phyloP scores from a whole-genome alignment of 768 basidiomycete species.

The Psilocybe cyanescens region DNA sequence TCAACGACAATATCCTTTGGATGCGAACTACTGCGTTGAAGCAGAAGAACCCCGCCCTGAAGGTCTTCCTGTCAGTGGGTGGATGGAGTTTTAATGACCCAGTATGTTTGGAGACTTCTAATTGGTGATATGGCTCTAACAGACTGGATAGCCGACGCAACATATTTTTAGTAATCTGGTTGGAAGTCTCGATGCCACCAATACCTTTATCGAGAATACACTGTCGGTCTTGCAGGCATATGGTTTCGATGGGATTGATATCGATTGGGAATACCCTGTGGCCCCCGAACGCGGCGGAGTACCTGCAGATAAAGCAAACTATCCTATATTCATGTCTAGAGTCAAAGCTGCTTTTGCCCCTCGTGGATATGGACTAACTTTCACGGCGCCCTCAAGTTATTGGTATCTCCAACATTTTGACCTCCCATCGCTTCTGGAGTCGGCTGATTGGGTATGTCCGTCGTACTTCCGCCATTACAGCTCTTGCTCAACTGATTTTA shows the following conservation, averaged over 20 bases:
- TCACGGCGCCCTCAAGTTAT: constrained; percentile 11
- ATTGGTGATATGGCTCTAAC: neutral
- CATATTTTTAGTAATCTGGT: constrained; percentile 26
- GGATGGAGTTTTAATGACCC: constrained; percentile 30
- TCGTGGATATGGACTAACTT: constrained; percentile 7
- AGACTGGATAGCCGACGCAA: constrained; percentile 21
- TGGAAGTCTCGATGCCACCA: constrained; percentile 17
- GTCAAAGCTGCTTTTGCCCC: constrained; percentile 9
- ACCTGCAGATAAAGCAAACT: constrained; percentile 10
- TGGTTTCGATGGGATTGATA: constrained; percentile 32
- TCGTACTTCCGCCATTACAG: neutral
- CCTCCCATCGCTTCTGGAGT: constrained; percentile 5
- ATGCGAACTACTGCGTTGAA: constrained; percentile 27
- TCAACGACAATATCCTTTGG: constrained; percentile 24
- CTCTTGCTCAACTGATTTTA: neutral
- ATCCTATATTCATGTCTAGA: constrained; percentile 7
- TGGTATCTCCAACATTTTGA: constrained; percentile 16
- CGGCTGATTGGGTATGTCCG: constrained; percentile 8
- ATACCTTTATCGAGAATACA: constrained; percentile 22
- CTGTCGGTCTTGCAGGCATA: constrained; percentile 25
- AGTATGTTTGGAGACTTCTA: neutral
- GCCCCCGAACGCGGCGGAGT: constrained; percentile 10
- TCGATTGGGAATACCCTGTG: constrained; percentile 14
- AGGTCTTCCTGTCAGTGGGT: constrained; percentile 28
- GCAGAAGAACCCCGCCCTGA: constrained; percentile 23